These are phyloP conservation scores for Arabidopsis hybrid DNA, from an alignment of 441 rosid genomes.

Conservation along the genomic window DNA sequence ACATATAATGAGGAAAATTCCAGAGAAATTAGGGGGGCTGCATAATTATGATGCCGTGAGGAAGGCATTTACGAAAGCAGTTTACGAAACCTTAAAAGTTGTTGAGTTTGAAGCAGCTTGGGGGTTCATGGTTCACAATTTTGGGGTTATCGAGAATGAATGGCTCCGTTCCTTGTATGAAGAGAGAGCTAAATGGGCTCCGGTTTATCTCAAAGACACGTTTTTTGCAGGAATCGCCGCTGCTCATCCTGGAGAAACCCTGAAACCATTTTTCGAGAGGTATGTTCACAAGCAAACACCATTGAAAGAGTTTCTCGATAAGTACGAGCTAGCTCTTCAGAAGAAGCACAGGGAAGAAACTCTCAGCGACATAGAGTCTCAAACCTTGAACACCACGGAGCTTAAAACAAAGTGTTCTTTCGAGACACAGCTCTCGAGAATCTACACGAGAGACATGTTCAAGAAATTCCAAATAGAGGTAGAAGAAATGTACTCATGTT, in stretches of 20 bases:
- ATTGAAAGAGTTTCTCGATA: slow-evolving; percentile 88
- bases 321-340: slow-evolving; percentile 82
- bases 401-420: slow-evolving; percentile 83
- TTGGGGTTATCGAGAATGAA: slow-evolving; percentile 74
- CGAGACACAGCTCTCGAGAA: slow-evolving; percentile 83
- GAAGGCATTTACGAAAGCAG: slow-evolving; percentile 66
- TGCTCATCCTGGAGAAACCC: slow-evolving; percentile 60
- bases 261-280: slow-evolving; percentile 71
- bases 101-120: slow-evolving; percentile 90
- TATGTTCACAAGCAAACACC: slow-evolving; percentile 90
- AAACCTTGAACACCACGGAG: slow-evolving; percentile 51
- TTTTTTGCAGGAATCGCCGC: slow-evolving; percentile 73
- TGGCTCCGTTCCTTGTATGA: slow-evolving; percentile 85
- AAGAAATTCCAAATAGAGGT: slow-evolving; percentile 83
- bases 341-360: slow-evolving; percentile 85
- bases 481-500: slow-evolving; percentile 93
- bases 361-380: slow-evolving; percentile 67
- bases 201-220: slow-evolving; percentile 81
- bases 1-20: slow-evolving; percentile 75
- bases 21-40: slow-evolving; percentile 86
- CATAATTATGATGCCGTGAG: slow-evolving; percentile 72
- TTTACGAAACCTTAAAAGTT: slow-evolving; percentile 73
- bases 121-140: slow-evolving; percentile 81
- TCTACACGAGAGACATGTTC: slow-evolving; percentile 74
- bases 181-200: slow-evolving; percentile 83